Base-by-base conservation (phyloP, 495 filamentous ascomycete genomes). In the Penicillium crystallinum region DNA sequence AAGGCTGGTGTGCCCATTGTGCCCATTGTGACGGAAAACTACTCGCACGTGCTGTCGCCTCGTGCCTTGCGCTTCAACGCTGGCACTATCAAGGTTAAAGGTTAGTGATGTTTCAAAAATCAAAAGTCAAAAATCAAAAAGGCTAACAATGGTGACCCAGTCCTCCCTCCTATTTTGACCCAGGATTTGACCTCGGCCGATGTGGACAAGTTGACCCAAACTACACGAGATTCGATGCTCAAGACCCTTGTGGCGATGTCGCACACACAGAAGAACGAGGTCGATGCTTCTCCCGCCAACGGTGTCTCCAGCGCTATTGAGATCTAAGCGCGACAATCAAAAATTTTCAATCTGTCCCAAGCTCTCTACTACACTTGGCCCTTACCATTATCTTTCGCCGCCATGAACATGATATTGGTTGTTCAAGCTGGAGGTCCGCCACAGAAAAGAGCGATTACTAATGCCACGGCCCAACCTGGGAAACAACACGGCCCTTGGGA, bases 1-100 rank as follows among this genome's bases (percentile, higher is more conserved):
- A 87, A 97, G 74, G 95, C 92, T 0, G 86, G 89, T 62, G 92
- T 96, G 23, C 90, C 90, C 17, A 88, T 97, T 62, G 85, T 99
- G 33, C 92, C 92, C 0, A 75, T 96, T 18, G 88, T 97, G 18
- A 80, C 82, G 8, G 75, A 78, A 61, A 97, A 95, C 73, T 98
- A 98, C 66, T 83, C 81, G 25, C 82, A 96, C 59, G 65, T 99
- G 21, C 68, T 97, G 56, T 87, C 85, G 56, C 70, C 88, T 55
- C 81, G 85, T 68, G 73, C 74, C 37, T 55, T 80, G 56, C 77
- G 82, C 6, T 97, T 97, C 65, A 80, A 80, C 39, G 71, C 81
- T 0, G 93, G 93, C 4, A 77, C 69, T 34, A 89, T 99, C 54
- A 88, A 85, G 22, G 73, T 93, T 41, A 93, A 87, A 75, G 87